Base-by-base conservation (phyloP, 2,329 filamentous ascomycete species). In the Leptographium galeiforme region DNA sequence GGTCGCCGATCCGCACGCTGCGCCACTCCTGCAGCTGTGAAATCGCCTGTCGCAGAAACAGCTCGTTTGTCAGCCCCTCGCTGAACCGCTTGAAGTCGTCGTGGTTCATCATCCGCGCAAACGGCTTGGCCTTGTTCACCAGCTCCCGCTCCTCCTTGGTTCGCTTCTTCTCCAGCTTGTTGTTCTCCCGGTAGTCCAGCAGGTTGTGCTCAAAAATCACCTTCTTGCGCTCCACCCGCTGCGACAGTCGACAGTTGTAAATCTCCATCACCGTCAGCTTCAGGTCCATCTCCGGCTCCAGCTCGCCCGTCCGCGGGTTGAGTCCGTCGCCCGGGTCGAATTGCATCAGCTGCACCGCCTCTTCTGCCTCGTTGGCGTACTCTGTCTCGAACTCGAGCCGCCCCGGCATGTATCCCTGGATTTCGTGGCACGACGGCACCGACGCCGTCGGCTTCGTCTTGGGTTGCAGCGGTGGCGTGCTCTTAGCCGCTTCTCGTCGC, bases 251-350 rank as follows among this genome's bases (percentile, higher is more conserved):
- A 55, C 86, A 85, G 64, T 98, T 98, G 74, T 98, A 98, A 50
- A 98, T 95, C 59, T 95, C 89, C 82, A 98, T 96, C 19, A 98
- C 89, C 0, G 89, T 95, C 71, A 97, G 82, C 74, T 98, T 98
- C 47, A 98, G 78, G 59, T 96, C 90, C 77, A 95, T 95, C 67
- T 98, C 93, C 0, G 93, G 89, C 62, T 98, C 93, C 55, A 94
- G 74, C 63, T 94, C 85, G 57, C 87, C 86, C 0, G 89, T 95
- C 3, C 77, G 72, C 1, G 86, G 83, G 63, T 95, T 95, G 60
- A 95, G 76, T 54, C 93, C 93, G 68, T 96, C 91, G 32, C 93
- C 93, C 0, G 93, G 91, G 54, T 97, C 91, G 63, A 98, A 98
- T 58, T 94, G 87, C 90, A 98, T 97, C 58, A 95, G 84, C 66